Conservation (phyloP, 2,329 filamentous ascomycete genomes). For the Alternaria burnsii region DNA sequence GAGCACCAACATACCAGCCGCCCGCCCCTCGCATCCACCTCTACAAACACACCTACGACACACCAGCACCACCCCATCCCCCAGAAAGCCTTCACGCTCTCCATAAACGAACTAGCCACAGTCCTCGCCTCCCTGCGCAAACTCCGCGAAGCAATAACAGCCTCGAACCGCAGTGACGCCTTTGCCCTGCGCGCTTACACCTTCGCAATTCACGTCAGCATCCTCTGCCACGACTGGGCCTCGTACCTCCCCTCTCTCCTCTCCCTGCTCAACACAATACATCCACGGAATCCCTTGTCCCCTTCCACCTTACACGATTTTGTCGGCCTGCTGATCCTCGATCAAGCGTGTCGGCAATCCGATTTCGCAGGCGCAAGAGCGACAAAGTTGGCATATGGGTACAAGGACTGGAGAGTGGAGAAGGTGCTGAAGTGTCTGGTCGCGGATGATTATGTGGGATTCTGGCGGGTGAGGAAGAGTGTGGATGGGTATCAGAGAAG, state of each 20-base stretch:
- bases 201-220: conserved; percentile 85
- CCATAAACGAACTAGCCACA: conserved; percentile 68
- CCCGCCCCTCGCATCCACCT: conserved; percentile 3
- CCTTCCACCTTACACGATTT: conserved; percentile 80
- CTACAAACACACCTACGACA: conserved; percentile 6
- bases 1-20: conserved; percentile 5
- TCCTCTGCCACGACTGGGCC: conserved; percentile 82
- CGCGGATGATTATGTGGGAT: conserved; percentile 83
- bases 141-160: conserved; percentile 87
- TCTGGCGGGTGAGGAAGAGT: conserved; percentile 73
- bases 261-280: conserved; percentile 77
- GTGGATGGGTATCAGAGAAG: conserved; percentile 83
- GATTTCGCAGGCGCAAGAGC: conserved; percentile 78
- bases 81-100: conserved; percentile 38
- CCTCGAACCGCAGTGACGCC: conserved; percentile 75
- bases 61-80: conserved; percentile 34
- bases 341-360: conserved; percentile 83
- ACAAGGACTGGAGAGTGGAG: conserved; percentile 74
- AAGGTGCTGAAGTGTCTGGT: conserved; percentile 73
- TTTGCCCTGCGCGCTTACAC: conserved; percentile 92
- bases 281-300: conserved; percentile 72
- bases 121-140: conserved; percentile 89
- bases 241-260: conserved; percentile 89
- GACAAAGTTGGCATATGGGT: conserved; percentile 67
- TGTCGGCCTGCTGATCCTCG: conserved; percentile 81